Evolutionary conservation across 345 rosid genomes (phyloP).

Genomic region (Ceriops tagal): DNA sequence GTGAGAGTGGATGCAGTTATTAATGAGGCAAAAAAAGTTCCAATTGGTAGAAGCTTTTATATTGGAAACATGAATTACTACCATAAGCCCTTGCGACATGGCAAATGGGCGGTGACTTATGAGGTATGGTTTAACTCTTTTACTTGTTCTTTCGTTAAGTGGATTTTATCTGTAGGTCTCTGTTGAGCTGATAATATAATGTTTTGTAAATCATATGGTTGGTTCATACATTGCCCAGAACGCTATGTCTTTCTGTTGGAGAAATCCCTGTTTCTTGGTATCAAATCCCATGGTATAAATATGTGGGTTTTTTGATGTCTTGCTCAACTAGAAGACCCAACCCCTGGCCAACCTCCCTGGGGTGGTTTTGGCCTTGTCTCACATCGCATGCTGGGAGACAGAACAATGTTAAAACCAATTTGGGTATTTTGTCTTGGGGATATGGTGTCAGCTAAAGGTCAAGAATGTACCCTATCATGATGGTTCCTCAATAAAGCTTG

Average conservation of each 20-base stretch:
- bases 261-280: neutral
- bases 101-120: constrained; percentile 98
- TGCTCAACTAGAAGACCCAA: too few relatives aligned
- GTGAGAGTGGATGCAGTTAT: constrained; percentile 70
- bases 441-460: too few relatives aligned
- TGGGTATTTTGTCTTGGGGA: too few relatives aligned
- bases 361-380: too few relatives aligned
- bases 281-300: neutral
- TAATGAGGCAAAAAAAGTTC: constrained; percentile 58
- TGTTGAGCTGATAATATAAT: too few relatives aligned
- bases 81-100: constrained; percentile 79
- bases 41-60: constrained; percentile 59
- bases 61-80: constrained; percentile 85
- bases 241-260: neutral
- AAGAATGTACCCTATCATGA: too few relatives aligned
- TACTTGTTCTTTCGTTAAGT: neutral
- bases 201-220: neutral
- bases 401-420: too few relatives aligned
- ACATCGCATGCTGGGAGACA: too few relatives aligned
- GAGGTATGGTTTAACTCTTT: constrained; percentile 47
- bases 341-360: too few relatives aligned
- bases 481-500: too few relatives aligned
- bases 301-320: neutral
- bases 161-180: neutral
- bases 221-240: neutral